Evolutionary conservation across 495 filamentous ascomycete genomes (phyloP).

Genomic region (Wilcoxina mikolae): DNA sequence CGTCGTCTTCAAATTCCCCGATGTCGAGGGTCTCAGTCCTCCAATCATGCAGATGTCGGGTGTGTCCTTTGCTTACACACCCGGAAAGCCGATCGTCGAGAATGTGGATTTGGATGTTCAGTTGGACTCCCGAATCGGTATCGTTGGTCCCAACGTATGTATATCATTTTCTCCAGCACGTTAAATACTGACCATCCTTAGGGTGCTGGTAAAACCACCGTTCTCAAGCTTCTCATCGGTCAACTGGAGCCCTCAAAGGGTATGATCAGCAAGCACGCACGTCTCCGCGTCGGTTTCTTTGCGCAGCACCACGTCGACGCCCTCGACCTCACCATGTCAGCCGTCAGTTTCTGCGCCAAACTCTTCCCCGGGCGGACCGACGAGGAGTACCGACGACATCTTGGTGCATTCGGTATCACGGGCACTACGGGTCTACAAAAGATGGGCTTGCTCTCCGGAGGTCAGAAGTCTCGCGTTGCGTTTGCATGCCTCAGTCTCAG

Average conservation of each 20-base stretch:
- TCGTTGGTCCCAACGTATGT: conserved; percentile 73
- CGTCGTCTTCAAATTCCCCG: conserved; percentile 95
- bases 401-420: conserved; percentile 96
- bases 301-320: conserved; percentile 98
- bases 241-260: conserved; percentile 64
- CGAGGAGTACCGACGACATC: conserved; percentile 90
- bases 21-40: conserved; percentile 91
- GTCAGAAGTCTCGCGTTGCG: conserved; percentile 95
- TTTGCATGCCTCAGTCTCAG: conserved; percentile 86
- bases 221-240: conserved; percentile 85
- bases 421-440: conserved; percentile 94
- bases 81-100: conserved; percentile 62
- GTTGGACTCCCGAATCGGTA: conserved; percentile 93
- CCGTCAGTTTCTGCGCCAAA: conserved; percentile 91
- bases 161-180: neutral
- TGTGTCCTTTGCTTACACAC: conserved; percentile 79
- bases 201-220: conserved; percentile 93
- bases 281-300: conserved; percentile 87
- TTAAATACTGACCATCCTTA: neutral
- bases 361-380: conserved; percentile 79
- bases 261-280: conserved; percentile 70
- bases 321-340: conserved; percentile 70
- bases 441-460: conserved; percentile 87
- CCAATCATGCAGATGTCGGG: conserved; percentile 95
- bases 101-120: conserved; percentile 93